Base-by-base conservation (phyloP, 306 rosid genomes). In the Fagus sylvatica region DNA sequence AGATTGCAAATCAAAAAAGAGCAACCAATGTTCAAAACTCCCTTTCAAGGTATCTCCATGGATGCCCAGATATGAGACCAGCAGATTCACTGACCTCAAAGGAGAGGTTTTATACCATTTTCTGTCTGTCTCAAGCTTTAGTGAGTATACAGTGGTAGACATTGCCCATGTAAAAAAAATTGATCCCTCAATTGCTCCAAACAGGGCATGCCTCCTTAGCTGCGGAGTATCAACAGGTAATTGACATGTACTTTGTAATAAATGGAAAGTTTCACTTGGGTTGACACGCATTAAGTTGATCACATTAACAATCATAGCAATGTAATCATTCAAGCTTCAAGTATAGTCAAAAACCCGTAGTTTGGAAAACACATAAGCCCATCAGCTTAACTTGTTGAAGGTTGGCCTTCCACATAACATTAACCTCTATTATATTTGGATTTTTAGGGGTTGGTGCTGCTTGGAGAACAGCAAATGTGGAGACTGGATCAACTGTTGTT, bases 191-290 rank as follows among this genome's bases (percentile, higher is more conserved):
- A 30, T 88, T 71, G 93, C 98, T 62, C 92, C 94, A 54, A 79
- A 76, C 53, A 85, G 78, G 77, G 95, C 95, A 39, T 93, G 95
- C 73, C 95, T 92, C 71, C 85, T 94, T 22, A 89, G 95, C 7
- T 94, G 98, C 55, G 97, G 97, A 59, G 88, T 94, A 76, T 87
- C 95, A 53, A 89, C 98, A 4, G 98, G 98, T 93, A 79, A 61
- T 16, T 39, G 13, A 5, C 6, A 15, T 71, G 15, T 22, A 28
- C 1, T 43, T 17, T 49, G 13, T 62, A 22, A 36, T 73, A 15
- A 33, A 33, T 62, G 43, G 9, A n/a, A 16, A 37, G 43, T 39
- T 48, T 65, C 49, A 37, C 16, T 65, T 65, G 49, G 7, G 2
- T 65, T 7, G 4, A 65, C 19, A 42, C 15, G 13, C 10, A 65